Percentiles rank a stretch among this genome's conserved stretches.
Evolutionary conservation across 441 rosid genomes (phyloP).

Genomic region (Euphorbia corollata): DNA sequence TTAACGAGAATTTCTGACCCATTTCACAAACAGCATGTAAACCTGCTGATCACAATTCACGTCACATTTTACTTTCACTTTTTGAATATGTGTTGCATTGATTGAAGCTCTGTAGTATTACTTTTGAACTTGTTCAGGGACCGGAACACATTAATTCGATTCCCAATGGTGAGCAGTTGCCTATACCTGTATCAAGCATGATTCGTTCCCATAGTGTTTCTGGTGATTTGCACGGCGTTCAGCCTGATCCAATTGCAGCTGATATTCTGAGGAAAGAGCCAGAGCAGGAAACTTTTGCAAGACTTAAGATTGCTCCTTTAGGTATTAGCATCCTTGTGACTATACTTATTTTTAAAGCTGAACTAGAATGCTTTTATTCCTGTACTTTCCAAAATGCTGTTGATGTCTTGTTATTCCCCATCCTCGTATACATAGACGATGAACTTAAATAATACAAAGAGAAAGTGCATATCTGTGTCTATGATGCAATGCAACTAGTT

Average conservation of each 20-base stretch:
- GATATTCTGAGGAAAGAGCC: constrained; percentile 96
- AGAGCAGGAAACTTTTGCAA: constrained; percentile 87
- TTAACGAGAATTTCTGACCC: not conserved
- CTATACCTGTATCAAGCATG: constrained; percentile 64
- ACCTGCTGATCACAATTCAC: not conserved
- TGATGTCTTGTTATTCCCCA: not conserved
- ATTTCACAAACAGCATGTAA: constrained; percentile 1
- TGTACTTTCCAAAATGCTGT: not conserved
- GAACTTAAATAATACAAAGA: not conserved
- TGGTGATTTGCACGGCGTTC: constrained; percentile 96
- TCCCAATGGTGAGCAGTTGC: constrained; percentile 53
- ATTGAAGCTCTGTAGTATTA: constrained; percentile 3
- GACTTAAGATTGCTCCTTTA: constrained; percentile 60
- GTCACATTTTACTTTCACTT: constrained; percentile 3
- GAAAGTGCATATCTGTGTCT: not conserved
- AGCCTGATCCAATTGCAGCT: constrained; percentile 97
- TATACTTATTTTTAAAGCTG: not conserved
- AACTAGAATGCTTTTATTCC: not conserved
- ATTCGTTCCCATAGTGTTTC: constrained; percentile 93
- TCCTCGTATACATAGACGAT: not conserved
- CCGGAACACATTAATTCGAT: constrained; percentile 31
- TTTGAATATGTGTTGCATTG: constrained; percentile 7
- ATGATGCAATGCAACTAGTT: not conserved
- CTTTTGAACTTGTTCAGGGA: constrained; percentile 31
- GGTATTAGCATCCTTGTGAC: constrained; percentile 38